phyloP scores from a whole-genome alignment of 2,329 filamentous ascomycete species.

The Hymenotorrendiella dingleyae region DNA sequence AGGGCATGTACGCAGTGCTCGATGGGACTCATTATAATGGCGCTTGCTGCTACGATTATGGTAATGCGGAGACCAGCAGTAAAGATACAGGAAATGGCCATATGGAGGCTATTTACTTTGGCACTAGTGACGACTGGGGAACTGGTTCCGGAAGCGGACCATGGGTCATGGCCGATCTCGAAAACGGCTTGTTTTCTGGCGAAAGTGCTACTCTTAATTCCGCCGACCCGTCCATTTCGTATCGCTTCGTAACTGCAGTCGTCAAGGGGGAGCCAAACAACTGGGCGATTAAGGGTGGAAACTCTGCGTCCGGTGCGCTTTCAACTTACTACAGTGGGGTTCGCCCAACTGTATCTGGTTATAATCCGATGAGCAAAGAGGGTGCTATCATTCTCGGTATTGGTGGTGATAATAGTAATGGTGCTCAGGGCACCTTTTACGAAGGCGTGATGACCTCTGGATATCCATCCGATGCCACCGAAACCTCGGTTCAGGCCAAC shows the following conservation, averaged over 20 bases:
- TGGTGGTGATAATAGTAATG: slow-evolving; percentile 53
- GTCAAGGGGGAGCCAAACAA: slow-evolving; percentile 50
- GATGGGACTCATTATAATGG: slow-evolving; percentile 56
- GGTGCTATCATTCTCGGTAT: slow-evolving; percentile 64
- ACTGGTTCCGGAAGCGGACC: slow-evolving; percentile 52
- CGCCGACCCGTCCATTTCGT: slow-evolving; percentile 44
- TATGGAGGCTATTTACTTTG: slow-evolving; percentile 66
- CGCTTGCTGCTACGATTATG: slow-evolving; percentile 52
- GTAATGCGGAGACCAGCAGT: slow-evolving; percentile 48
- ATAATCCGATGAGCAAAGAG: slow-evolving; percentile 56
- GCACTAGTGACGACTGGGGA: slow-evolving; percentile 49
- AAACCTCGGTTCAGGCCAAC: slow-evolving; percentile 53
- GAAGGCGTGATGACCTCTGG: slow-evolving; percentile 60
- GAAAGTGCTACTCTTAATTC: slow-evolving; percentile 39
- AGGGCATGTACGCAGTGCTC: slow-evolving; percentile 56
- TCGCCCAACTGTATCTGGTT: slow-evolving; percentile 46
- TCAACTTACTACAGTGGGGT: slow-evolving; percentile 54
- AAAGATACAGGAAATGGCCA: slow-evolving; percentile 54
- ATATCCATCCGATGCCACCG: slow-evolving; percentile 54
- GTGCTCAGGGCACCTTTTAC: slow-evolving; percentile 57
- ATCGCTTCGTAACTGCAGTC: slow-evolving; percentile 50
- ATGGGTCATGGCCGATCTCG: slow-evolving; percentile 65
- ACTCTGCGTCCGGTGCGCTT: slow-evolving; percentile 47
- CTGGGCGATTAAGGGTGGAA: slow-evolving; percentile 55
- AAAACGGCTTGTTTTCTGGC: slow-evolving; percentile 61